Evolutionary conservation across 441 rosid genomes (phyloP), one percentile per base, ranked within the genome.

Genomic region (Melastoma candidum): DNA sequence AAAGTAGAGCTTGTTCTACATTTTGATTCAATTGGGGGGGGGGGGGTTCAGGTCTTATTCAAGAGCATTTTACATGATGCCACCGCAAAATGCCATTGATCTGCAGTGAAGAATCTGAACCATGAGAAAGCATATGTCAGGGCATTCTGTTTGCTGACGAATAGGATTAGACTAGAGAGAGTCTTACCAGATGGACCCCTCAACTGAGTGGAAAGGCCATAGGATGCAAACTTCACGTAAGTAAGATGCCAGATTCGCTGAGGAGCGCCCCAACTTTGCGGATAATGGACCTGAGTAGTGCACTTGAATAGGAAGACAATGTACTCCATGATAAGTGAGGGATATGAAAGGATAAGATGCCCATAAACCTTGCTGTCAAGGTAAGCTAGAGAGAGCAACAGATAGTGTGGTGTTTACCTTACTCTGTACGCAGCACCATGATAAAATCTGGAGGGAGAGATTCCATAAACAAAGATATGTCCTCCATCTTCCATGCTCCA

Each of bases 381-480:
- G 54, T 36, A 43, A 59, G 46, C 26, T 4, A 26, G 48, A 55
- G 12, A 25, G 11, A 12, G 46, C 39, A 25, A 22, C 13, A 12
- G 25, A 9, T 25, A 3, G 14, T 2, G 17, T 7, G 57, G n/a
- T 13, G 8, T 49, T 54, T 29, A 52, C 44, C 86, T 51, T 76
- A 89, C 97, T 90, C 97, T 56, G 79, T 71, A 13, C 90, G 85
- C 53, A 84, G 60, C 43, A 84, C 73, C 46, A 78, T 69, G 53
- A 87, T 75, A 56, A 90, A 81, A 64, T 87, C 84, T 26, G 90
- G 73, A 13, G 95, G 89, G 49, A 87, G 80, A 53, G 96, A 87
- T 66, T 83, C 97, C 90, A 85, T 74, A 67, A 90, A 90, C 7
- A 85, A 78, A 46, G 95, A 87, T 64, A 87, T 52, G 54, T 90